A percentile compares a stretch with the other conserved stretches of the same genome.
These are phyloP conservation scores for Erythrophleum fordii DNA, from an alignment of 306 rosid species.

Conservation along the genomic window DNA sequence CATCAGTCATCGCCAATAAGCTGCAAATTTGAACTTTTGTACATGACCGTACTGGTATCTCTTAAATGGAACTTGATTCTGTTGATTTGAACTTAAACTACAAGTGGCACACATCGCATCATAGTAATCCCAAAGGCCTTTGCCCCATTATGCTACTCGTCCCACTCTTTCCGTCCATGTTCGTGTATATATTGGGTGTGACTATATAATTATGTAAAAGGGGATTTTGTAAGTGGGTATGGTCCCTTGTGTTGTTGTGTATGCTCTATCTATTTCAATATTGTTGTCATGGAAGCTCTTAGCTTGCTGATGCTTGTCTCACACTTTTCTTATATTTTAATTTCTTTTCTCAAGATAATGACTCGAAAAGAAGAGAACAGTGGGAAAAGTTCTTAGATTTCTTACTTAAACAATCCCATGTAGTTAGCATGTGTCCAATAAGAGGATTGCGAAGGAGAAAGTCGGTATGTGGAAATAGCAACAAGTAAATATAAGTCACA, in stretches of 20 bases:
- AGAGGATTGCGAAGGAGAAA: slow-evolving; percentile 21
- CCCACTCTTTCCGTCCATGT: slow-evolving; percentile 34
- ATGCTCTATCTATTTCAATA: slow-evolving; percentile 47
- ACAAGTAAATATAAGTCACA: not conserved
- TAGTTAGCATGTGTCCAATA: slow-evolving; percentile 32
- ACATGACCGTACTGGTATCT: slow-evolving; percentile 45
- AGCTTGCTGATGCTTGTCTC: slow-evolving; percentile 46
- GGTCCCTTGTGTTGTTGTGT: slow-evolving; percentile 38
- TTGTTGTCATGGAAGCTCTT: slow-evolving; percentile 43
- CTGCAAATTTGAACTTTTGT: slow-evolving; percentile 22
- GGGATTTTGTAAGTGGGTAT: slow-evolving; percentile 34
- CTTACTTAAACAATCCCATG: slow-evolving; percentile 43
- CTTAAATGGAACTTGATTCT: slow-evolving; percentile 38
- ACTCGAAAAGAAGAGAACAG: slow-evolving; percentile 47
- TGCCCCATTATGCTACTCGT: not conserved
- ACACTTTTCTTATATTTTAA: slow-evolving; percentile 39
- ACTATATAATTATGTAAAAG: slow-evolving; percentile 18
- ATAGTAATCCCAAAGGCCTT: slow-evolving; percentile 29
- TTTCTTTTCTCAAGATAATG: slow-evolving; percentile 54
- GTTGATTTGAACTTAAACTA: slow-evolving; percentile 45
- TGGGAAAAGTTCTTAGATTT: slow-evolving; percentile 41
- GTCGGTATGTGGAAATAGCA: slow-evolving; percentile 16
- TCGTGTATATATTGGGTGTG: slow-evolving; percentile 33
- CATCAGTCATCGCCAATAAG: not conserved
- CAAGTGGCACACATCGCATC: slow-evolving; percentile 54